Conservation (phyloP, 345 rosid species). For the Eutrema yunnanense region DNA sequence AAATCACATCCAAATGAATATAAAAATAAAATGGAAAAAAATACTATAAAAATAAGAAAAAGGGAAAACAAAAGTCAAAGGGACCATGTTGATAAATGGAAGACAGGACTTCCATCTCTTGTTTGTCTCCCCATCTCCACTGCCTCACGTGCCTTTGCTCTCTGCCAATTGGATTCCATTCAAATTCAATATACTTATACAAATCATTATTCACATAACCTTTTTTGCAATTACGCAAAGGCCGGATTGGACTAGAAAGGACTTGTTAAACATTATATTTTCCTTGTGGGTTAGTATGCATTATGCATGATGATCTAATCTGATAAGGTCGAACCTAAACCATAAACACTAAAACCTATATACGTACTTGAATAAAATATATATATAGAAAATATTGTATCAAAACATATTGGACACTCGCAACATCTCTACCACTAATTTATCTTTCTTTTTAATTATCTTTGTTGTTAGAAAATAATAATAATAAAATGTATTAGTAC, state of each 20-base stretch:
- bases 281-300: background rate
- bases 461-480: background rate
- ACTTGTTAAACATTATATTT: background rate
- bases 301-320: background rate
- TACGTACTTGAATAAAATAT: background rate
- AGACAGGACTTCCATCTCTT: conserved; percentile 43
- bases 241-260: background rate
- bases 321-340: background rate
- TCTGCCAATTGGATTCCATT: conserved; percentile 31
- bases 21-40: background rate
- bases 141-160: conserved; percentile 52
- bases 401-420: background rate
- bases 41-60: background rate
- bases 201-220: background rate
- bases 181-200: background rate
- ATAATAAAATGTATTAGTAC: background rate
- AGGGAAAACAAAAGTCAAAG: conserved; percentile 19
- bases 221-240: background rate
- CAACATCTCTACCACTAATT: background rate
- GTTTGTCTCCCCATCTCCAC: conserved; percentile 45
- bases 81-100: conserved; percentile 38
- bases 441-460: background rate
- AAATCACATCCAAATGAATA: conserved; percentile 14
- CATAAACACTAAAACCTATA: background rate
- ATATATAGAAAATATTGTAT: background rate